Base-by-base conservation (phyloP, 352 stramenopile genomes). In the Pythium volutum region DNA sequence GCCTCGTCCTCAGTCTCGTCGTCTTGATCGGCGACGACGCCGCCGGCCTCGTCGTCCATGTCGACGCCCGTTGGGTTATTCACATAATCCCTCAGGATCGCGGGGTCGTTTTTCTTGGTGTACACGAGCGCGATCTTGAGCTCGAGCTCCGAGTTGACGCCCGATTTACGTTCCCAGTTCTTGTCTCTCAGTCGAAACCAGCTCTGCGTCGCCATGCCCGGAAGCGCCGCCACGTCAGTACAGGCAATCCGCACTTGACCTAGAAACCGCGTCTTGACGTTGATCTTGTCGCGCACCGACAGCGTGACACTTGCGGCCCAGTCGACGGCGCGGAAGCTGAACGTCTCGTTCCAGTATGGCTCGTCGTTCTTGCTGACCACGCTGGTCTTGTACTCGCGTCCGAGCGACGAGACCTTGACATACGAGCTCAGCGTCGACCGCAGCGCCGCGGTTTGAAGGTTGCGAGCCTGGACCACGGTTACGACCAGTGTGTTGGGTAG, bases 1-100 rank as follows among this genome's bases (percentile, higher is more conserved):
- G 54, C 67, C 38, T 93, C 83, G 54, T 88, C 81, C 26, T 89
- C 83, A 0, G 81, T 93, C 61, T 93, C 81, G 15, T 93, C 83
- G 51, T 91, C 81, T 63, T 93, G 81, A n/a, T 80, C 81, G 0
- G 73, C 71, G 11, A 86, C 55, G 27, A 85, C 57, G 2, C 76
- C 75, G 1, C 72, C 45, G 11, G 56, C 41, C 1, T 62, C 63
- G 6, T 75, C 70, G 18, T 76, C 67, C 20, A 60, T 52, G 14
- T 53, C 26, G 6, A 61, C 50, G 2, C 45, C 64, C 14, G 36
- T 61, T 14, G 36, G 48, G 6, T 46, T 55, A 0, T 36, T 52
- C 9, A 29, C 56, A 8, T 73, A 42, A 4, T 76, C 67, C 8
- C 42, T 51, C 5, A 61, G 54, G 11, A 78, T 41, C 0, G 20